Evolutionary conservation across 176 grass and related monocot species (phyloP).

Genomic region (maize (Zea mays)): Zm-B73-REFERENCE-NAM-5.0 NC_050102.1:113943501-113944000

Average conservation of each 20-base stretch:
- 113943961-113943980: no score
- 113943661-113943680: constrained; percentile 18
- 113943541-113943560: constrained; percentile 35
- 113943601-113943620: constrained; percentile 44
- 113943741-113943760: constrained; percentile 31
- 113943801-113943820: not conserved
- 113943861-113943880: not conserved
- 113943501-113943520: constrained; percentile 59
- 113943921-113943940: no score
- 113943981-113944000: no score
- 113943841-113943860: not conserved
- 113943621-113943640: constrained; percentile 12
- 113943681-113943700: constrained; percentile 25
- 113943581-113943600: constrained; percentile 33
- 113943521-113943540: constrained; percentile 43
- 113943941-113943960: no score
- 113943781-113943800: not conserved
- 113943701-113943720: constrained; percentile 2
- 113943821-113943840: constrained; percentile 10
- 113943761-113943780: constrained; percentile 31
- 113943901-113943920: no score
- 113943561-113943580: constrained; percentile 44
- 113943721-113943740: constrained; percentile 2
- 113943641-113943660: constrained; percentile 29
- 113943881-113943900: no score